These are phyloP conservation scores for Sclerotinia trifoliorum DNA, from an alignment of 2,329 filamentous ascomycete genomes.

Conservation along the genomic window DNA sequence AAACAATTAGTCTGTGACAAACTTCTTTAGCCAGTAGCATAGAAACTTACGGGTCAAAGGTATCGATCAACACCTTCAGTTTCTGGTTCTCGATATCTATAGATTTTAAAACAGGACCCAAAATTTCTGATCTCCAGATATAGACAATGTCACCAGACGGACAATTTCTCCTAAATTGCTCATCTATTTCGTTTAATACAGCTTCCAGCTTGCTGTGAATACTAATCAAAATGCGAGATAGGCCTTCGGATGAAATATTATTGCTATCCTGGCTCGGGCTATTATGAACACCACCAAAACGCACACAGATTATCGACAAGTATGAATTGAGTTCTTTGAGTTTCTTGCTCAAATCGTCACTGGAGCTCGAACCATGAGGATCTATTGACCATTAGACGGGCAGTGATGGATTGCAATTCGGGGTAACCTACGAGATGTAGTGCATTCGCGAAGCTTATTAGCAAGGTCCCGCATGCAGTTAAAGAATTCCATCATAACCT, in stretches of 20 bases:
- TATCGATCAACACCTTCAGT: conserved; percentile 14
- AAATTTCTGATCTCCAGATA: not conserved
- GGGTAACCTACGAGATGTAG: not conserved
- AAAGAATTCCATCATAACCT: conserved; percentile 21
- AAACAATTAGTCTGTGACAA: not conserved
- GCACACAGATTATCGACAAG: not conserved
- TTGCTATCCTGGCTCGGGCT: not conserved
- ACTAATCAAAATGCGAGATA: not conserved
- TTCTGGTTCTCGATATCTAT: conserved; percentile 13
- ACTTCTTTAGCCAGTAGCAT: not conserved
- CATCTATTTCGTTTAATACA: not conserved
- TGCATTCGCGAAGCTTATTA: not conserved
- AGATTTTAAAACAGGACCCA: not conserved
- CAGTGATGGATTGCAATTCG: not conserved
- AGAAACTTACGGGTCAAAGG: conserved; percentile 10
- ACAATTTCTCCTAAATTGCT: not conserved
- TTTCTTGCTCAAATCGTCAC: not conserved
- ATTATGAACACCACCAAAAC: not conserved
- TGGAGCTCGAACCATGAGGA: not conserved
- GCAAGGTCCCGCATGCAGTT: conserved; percentile 6
- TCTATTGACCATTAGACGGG: conserved; percentile 2
- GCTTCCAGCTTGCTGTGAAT: not conserved
- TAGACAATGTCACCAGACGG: too few relatives aligned
- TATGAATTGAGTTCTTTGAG: conserved; percentile 5
- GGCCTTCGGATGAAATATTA: not conserved